Percentiles rank a stretch among this genome's conserved stretches.
phyloP scores from a whole-genome alignment of 768 basidiomycete genomes.

The Kwoniella sp. region DNA sequence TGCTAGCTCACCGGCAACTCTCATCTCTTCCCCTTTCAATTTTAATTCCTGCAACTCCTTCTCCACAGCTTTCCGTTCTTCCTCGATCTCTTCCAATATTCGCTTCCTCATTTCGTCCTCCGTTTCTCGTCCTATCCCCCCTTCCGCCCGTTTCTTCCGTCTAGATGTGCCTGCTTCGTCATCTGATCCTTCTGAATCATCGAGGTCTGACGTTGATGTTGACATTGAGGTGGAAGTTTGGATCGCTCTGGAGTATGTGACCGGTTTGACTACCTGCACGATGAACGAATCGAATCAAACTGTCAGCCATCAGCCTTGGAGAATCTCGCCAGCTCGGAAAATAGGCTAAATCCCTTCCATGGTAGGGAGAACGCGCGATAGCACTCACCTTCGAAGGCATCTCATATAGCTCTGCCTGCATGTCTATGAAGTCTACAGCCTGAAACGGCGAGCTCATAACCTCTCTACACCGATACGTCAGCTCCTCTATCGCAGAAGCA shows the following conservation, averaged over 20 bases:
- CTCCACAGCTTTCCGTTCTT: constrained; percentile 82
- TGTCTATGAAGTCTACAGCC: constrained; percentile 78
- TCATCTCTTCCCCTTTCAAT: constrained; percentile 34
- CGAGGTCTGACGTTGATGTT: constrained; percentile 31
- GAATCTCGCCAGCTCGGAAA: too few relatives aligned
- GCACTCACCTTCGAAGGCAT: constrained; percentile 74
- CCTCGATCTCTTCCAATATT: constrained; percentile 75
- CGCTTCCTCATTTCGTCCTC: constrained; percentile 78
- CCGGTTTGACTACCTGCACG: constrained; percentile 28
- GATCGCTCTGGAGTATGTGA: constrained; percentile 55
- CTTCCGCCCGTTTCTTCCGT: constrained; percentile 15
- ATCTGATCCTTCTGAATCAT: constrained; percentile 59
- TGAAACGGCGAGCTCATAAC: constrained; percentile 47
- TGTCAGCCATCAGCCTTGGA: constrained; percentile 1
- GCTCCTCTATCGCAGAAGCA: not conserved
- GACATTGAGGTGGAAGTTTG: constrained; percentile 46
- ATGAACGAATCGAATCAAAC: not conserved
- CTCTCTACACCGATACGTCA: constrained; percentile 18
- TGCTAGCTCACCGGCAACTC: constrained; percentile 38
- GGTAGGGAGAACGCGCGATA: constrained; percentile 14
- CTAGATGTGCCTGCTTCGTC: constrained; percentile 59
- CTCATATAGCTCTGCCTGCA: constrained; percentile 87
- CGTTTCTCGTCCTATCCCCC: constrained; percentile 53
- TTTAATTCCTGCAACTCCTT: constrained; percentile 62
- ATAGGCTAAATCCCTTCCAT: too few relatives aligned